phyloP scores from a whole-genome alignment of 139 green algal genomes.

The Bryopsis sp. region DNA sequence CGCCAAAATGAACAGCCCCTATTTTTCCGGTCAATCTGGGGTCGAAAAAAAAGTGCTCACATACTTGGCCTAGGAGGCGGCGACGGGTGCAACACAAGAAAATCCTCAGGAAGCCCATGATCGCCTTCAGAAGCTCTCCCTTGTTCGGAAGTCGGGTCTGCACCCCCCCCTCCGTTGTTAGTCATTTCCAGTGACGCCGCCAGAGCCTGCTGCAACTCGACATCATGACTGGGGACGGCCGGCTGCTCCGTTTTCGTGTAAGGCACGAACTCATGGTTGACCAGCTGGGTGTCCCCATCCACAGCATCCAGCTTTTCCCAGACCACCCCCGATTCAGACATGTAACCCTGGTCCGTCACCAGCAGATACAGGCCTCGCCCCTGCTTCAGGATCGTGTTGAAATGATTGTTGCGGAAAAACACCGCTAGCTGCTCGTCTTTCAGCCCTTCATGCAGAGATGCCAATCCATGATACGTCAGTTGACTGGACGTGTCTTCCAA shows the following conservation, averaged over 20 bases:
- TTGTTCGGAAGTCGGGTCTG: no score
- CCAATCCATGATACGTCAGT: slow-evolving; percentile 71
- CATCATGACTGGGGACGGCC: neutral
- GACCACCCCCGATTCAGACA: slow-evolving; percentile 61
- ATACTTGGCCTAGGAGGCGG: no score
- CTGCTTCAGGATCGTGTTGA: slow-evolving; percentile 75
- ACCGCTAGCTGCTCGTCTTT: slow-evolving; percentile 67
- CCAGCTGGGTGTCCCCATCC: slow-evolving; percentile 60
- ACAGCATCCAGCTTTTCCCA: slow-evolving; percentile 79
- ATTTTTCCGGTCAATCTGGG: no score
- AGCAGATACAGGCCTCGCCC: slow-evolving; percentile 70
- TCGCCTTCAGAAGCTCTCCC: no score
- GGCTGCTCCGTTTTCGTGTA: slow-evolving; percentile 2
- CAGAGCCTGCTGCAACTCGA: neutral
- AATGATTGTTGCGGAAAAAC: slow-evolving; percentile 95
- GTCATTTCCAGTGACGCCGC: neutral
- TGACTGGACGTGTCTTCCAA: slow-evolving; percentile 68
- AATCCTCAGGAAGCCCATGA: no score
- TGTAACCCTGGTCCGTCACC: slow-evolving; percentile 84
- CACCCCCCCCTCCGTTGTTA: no score
- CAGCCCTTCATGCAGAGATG: slow-evolving; percentile 37
- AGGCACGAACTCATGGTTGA: slow-evolving; percentile 34
- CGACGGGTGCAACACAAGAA: no score
- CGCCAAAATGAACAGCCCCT: no score
- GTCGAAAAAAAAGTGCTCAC: no score